Evolutionary conservation across 768 basidiomycete genomes (phyloP).

Genomic region (Phylloporus arenicola): DNA sequence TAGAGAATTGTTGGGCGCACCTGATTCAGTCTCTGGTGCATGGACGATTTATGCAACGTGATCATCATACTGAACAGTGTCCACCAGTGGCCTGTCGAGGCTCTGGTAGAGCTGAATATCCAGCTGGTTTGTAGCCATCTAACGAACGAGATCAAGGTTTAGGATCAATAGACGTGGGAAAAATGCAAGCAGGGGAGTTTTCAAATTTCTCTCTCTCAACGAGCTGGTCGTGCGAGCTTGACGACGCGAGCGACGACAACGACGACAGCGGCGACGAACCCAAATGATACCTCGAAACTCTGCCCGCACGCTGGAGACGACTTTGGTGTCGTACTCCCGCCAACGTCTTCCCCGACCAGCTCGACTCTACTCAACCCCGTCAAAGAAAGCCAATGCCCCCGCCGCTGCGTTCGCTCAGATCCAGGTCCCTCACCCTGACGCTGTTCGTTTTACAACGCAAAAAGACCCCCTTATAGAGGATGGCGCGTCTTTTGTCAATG

Average conservation of each 20-base stretch:
- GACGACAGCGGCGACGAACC: conserved; percentile 5
- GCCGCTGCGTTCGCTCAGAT: conserved; percentile 41
- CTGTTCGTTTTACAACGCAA: conserved; percentile 32
- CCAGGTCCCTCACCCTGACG: conserved; percentile 33
- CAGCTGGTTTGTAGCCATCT: too few relatives aligned
- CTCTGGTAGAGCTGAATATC: too few relatives aligned
- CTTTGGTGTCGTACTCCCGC: conserved; percentile 55
- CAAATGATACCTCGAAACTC: conserved; percentile 29
- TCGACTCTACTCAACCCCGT: conserved; percentile 64
- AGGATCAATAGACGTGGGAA: not conserved
- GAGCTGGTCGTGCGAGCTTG: conserved; percentile 10
- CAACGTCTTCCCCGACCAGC: conserved; percentile 65
- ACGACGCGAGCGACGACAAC: conserved; percentile 4
- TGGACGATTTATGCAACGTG: too few relatives aligned
- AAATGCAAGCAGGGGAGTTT: not conserved
- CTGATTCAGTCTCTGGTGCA: too few relatives aligned
- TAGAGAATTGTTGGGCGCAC: too few relatives aligned
- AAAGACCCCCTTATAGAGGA: conserved; percentile 20
- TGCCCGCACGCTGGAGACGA: conserved; percentile 29
- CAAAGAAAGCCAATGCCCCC: conserved; percentile 48
- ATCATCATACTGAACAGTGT: too few relatives aligned
- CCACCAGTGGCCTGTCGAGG: too few relatives aligned
- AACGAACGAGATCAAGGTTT: too few relatives aligned
- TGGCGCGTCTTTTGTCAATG: conserved; percentile 18
- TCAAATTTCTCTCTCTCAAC: not conserved